Evolutionary conservation across 257 asterid species (phyloP).

Genomic region (Linaria vulgaris): DNA sequence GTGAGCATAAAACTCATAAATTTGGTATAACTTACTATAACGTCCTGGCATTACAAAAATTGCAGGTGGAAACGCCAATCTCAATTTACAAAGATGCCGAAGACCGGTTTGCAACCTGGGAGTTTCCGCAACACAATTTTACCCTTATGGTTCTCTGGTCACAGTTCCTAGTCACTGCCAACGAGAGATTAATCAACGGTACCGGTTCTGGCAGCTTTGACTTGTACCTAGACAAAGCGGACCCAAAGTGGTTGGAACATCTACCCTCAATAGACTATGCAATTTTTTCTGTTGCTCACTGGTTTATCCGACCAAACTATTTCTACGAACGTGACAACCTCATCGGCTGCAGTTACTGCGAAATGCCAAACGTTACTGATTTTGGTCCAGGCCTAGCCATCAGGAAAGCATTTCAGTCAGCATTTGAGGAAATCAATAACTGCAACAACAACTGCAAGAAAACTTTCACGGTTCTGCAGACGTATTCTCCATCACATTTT

Average conservation of each 20-base stretch:
- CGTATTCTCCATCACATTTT: constrained; percentile 45
- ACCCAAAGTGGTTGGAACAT: constrained; percentile 35
- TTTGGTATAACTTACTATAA: no score
- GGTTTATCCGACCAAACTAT: constrained; percentile 47
- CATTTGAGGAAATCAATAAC: constrained; percentile 34
- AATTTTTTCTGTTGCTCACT: constrained; percentile 46
- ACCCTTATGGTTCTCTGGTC: constrained; percentile 45
- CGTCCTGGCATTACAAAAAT: no score
- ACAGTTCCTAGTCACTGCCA: constrained; percentile 36
- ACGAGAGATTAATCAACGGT: constrained; percentile 36
- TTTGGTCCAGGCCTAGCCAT: constrained; percentile 38
- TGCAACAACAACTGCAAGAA: constrained; percentile 31
- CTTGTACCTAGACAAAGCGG: constrained; percentile 42
- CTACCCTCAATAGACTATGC: constrained; percentile 37
- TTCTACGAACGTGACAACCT: constrained; percentile 30
- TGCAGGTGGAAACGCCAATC: constrained; percentile 45
- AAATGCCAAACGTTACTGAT: constrained; percentile 31
- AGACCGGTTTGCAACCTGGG: constrained; percentile 37
- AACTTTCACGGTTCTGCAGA: constrained; percentile 29
- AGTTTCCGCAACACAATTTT: constrained; percentile 38
- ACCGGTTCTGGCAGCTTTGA: constrained; percentile 39
- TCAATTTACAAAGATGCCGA: constrained; percentile 34
- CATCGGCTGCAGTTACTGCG: constrained; percentile 45
- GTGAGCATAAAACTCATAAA: no score
- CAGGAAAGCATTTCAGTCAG: constrained; percentile 32